Evolutionary conservation across 768 basidiomycete genomes (phyloP).

Genomic region (Porphyrellus cyaneotinctus): DNA sequence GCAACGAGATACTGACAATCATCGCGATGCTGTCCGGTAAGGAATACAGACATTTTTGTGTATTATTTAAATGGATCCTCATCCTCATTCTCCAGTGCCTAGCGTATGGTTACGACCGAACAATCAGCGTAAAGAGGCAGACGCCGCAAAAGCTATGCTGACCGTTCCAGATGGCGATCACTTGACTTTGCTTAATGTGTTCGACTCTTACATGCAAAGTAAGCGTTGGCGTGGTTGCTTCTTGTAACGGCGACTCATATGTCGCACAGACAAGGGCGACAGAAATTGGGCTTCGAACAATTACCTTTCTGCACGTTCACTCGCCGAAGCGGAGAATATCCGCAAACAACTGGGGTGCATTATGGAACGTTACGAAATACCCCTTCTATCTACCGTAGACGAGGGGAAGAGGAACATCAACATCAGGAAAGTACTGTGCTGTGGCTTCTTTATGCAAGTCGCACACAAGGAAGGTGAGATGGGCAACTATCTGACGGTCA

Average conservation of each 20-base stretch:
- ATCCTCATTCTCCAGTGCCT: constrained; percentile 43
- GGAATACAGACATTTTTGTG: constrained; percentile 13
- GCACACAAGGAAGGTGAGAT: constrained; percentile 94
- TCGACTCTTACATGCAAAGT: constrained; percentile 88
- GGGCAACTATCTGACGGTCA: constrained; percentile 82
- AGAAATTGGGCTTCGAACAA: constrained; percentile 89
- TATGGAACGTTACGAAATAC: constrained; percentile 89
- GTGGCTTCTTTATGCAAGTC: constrained; percentile 97
- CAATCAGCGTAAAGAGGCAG: constrained; percentile 84
- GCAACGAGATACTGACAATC: constrained; percentile 91
- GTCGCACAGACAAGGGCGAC: constrained; percentile 57
- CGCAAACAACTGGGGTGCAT: constrained; percentile 80
- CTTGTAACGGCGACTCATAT: background rate
- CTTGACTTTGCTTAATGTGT: constrained; percentile 89
- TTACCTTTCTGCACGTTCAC: constrained; percentile 77
- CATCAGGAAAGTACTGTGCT: constrained; percentile 79
- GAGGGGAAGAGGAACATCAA: constrained; percentile 68
- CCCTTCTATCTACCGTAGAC: constrained; percentile 63
- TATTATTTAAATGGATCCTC: background rate
- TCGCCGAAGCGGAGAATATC: constrained; percentile 91
- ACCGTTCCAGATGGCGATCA: constrained; percentile 97
- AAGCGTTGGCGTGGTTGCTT: constrained; percentile 23
- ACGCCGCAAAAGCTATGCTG: constrained; percentile 82
- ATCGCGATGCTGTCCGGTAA: constrained; percentile 95
- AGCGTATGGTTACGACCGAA: constrained; percentile 91